phyloP scores from a whole-genome alignment of 163 green algal genomes.

The Prototheca wickerhamii region DNA sequence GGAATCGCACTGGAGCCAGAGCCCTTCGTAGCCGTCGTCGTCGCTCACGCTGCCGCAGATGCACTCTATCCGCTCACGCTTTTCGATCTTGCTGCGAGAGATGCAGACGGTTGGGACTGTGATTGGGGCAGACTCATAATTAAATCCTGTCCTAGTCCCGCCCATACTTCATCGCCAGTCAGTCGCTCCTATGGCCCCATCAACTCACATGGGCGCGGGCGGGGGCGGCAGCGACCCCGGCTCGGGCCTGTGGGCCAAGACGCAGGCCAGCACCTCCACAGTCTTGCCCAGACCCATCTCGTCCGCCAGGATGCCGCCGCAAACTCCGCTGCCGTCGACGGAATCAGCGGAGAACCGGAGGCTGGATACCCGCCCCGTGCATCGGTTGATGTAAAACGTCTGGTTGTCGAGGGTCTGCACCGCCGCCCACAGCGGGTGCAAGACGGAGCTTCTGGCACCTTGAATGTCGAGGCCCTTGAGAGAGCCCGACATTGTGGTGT shows the following conservation, averaged over 20 bases:
- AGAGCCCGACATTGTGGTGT: too few species aligned
- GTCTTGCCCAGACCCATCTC: slow-evolving; percentile 68
- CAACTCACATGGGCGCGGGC: too few species aligned
- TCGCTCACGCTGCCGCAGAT: slow-evolving; percentile 31
- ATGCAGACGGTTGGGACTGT: too few species aligned
- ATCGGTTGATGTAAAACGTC: slow-evolving; percentile 40
- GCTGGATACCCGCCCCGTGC: slow-evolving; percentile 23
- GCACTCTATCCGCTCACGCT: slow-evolving; percentile 57
- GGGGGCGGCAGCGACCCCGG: too few species aligned
- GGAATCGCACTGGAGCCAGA: slow-evolving; percentile 65
- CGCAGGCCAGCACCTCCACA: slow-evolving; percentile 81
- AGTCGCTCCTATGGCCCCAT: too few species aligned
- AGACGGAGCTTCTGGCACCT: too few species aligned
- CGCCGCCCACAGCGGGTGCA: slow-evolving; percentile 7
- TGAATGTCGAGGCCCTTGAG: too few species aligned
- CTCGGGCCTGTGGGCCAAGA: slow-evolving; percentile 64
- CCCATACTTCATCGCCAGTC: too few species aligned
- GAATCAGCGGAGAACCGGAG: slow-evolving; percentile 11
- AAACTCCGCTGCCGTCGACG: slow-evolving; percentile 4
- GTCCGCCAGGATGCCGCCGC: slow-evolving; percentile 53
- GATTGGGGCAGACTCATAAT: too few species aligned
- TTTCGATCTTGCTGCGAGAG: too few species aligned
- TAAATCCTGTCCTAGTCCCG: too few species aligned
- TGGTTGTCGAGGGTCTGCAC: slow-evolving; percentile 1
- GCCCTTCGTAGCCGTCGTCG: slow-evolving; percentile 26